Conservation (phyloP, 106 monocot species). For the Iris macrosiphon region DNA sequence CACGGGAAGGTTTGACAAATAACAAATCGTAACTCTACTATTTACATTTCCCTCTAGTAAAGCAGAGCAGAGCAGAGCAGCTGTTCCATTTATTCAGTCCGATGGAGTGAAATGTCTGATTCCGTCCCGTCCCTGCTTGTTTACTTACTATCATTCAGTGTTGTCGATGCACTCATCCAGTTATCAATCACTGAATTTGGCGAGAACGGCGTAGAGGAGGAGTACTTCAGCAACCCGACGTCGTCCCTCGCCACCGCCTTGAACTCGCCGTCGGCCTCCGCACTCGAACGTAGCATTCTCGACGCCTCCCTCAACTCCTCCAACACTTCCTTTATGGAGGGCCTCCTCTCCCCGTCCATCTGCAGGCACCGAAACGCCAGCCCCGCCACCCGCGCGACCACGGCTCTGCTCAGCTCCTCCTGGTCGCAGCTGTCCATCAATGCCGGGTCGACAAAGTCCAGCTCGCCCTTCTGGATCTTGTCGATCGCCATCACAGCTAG, state of each 20-base stretch:
- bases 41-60: too few relatives aligned
- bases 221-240: slow-evolving; percentile 2
- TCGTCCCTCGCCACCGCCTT: background rate
- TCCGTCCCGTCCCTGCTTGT: too few relatives aligned
- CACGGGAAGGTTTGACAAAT: too few relatives aligned
- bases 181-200: too few relatives aligned
- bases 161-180: too few relatives aligned
- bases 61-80: too few relatives aligned
- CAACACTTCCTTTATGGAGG: slow-evolving; percentile 31
- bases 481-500: slow-evolving; percentile 30
- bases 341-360: slow-evolving; percentile 37
- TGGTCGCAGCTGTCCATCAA: slow-evolving; percentile 23
- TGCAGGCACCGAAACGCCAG: slow-evolving; percentile 41
- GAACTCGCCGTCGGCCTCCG: background rate
- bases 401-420: slow-evolving; percentile 10
- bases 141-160: too few relatives aligned
- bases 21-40: too few relatives aligned
- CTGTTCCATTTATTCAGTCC: too few relatives aligned
- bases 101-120: too few relatives aligned
- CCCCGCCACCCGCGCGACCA: slow-evolving; percentile 26
- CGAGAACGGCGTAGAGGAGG: too few relatives aligned
- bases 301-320: slow-evolving; percentile 18
- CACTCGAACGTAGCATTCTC: background rate
- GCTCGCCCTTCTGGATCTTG: slow-evolving; percentile 22
- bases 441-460: slow-evolving; percentile 31